phyloP scores from a whole-genome alignment of 2,329 filamentous ascomycete genomes.

The Chalara sp. region DNA sequence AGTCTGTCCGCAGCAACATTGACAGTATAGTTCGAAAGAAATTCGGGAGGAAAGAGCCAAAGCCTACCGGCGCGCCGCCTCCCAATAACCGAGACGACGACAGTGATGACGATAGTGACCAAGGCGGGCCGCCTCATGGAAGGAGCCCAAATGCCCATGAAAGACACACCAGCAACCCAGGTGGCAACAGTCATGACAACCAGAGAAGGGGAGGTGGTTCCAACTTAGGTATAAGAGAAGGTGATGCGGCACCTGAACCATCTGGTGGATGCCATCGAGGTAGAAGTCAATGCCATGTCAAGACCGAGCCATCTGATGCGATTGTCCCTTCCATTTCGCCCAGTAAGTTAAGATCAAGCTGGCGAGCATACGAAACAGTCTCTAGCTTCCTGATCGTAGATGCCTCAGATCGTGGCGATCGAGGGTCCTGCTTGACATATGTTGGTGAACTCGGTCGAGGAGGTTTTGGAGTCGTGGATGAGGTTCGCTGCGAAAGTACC shows the following conservation, averaged over 20 bases:
- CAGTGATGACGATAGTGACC: not conserved
- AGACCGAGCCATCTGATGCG: not conserved
- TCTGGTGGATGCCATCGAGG: not conserved
- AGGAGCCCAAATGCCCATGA: not conserved
- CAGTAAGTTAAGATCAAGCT: not conserved
- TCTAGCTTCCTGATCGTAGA: not conserved
- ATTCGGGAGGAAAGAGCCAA: not conserved
- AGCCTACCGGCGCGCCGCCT: not conserved
- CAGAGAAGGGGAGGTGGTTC: not conserved
- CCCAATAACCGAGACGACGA: not conserved
- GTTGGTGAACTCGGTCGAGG: not conserved
- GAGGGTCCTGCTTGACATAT: not conserved
- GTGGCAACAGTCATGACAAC: not conserved
- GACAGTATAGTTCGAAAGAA: not conserved
- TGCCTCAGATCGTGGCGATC: not conserved
- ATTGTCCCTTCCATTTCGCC: not conserved
- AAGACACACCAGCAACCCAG: not conserved
- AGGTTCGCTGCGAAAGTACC: not conserved
- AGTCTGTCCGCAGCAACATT: not conserved
- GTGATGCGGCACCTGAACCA: not conserved
- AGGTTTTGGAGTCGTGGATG: not conserved
- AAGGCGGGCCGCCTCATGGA: not conserved
- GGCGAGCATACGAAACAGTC: not conserved
- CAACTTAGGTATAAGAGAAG: not conserved
- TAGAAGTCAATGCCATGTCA: not conserved